Conservation (phyloP, 192 early-diverging fungal species). For the Rhizoclosmatium sp. region DNA sequence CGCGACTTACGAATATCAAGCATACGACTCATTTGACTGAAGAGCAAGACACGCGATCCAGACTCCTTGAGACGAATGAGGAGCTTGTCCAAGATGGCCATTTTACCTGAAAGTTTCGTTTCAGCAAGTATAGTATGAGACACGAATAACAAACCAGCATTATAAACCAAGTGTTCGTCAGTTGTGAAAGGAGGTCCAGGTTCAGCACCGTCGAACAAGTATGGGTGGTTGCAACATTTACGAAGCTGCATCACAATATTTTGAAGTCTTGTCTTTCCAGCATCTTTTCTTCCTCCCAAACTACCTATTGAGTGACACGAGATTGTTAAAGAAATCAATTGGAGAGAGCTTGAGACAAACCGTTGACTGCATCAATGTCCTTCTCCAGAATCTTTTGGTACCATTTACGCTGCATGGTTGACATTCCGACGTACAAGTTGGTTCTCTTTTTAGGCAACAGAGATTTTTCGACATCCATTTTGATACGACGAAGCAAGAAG, state of each 20-base stretch:
- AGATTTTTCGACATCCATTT: constrained; percentile 92
- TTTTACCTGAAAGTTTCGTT: constrained; percentile 74
- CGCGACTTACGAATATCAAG: constrained; percentile 78
- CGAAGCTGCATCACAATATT: constrained; percentile 97
- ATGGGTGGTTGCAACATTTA: constrained; percentile 87
- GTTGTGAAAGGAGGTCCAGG: constrained; percentile 95
- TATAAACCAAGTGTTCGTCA: constrained; percentile 93
- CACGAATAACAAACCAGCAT: constrained; percentile 62
- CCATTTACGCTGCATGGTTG: constrained; percentile 95
- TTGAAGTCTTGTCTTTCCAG: constrained; percentile 88
- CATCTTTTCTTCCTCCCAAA: constrained; percentile 66
- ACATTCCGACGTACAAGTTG: constrained; percentile 93
- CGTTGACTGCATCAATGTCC: constrained; percentile 98
- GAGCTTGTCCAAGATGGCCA: constrained; percentile 92
- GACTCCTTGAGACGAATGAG: constrained; percentile 79
- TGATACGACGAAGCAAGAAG: constrained; percentile 66
- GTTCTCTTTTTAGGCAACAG: constrained; percentile 92
- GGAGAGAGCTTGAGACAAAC: constrained; percentile 31
- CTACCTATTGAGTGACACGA: constrained; percentile 25
- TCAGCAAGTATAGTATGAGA: no score
- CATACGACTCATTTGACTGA: constrained; percentile 98
- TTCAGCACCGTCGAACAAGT: constrained; percentile 90
- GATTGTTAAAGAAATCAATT: neutral
- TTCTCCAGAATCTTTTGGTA: constrained; percentile 95
- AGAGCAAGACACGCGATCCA: constrained; percentile 94